phyloP scores from a whole-genome alignment of 2,329 filamentous ascomycete species.

The Verticillium albo-atrum region DNA sequence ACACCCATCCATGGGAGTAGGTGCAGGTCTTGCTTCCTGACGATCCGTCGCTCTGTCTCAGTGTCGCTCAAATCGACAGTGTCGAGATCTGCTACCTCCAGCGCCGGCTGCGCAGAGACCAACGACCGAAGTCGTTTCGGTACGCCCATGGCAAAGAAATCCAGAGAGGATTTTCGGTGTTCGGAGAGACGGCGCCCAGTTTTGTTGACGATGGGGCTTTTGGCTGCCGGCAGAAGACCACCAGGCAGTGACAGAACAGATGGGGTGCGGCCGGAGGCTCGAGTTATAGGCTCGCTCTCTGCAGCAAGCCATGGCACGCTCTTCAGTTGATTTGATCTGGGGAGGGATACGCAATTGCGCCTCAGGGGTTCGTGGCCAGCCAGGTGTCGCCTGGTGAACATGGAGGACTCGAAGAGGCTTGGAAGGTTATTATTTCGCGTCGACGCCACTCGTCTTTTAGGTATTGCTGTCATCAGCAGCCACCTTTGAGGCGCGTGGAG shows the following conservation, averaged over 20 bases:
- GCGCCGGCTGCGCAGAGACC: slow-evolving; percentile 13
- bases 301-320: not conserved
- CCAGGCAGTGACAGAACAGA: not conserved
- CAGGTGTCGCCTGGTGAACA: not conserved
- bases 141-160: not conserved
- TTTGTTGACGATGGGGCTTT: not conserved
- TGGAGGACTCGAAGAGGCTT: not conserved
- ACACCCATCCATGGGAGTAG: slow-evolving; percentile 24
- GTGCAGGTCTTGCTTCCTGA: slow-evolving; percentile 22
- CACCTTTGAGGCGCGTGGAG: not conserved
- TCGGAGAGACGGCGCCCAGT: not conserved
- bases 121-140: not conserved
- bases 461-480: not conserved
- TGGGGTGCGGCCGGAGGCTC: not conserved
- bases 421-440: not conserved
- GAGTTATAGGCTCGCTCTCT: not conserved
- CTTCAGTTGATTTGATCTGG: not conserved
- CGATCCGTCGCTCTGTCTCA: slow-evolving; percentile 22
- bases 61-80: slow-evolving; percentile 22
- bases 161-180: not conserved
- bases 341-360: not conserved
- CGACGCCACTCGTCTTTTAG: too few relatives aligned
- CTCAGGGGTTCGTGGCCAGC: not conserved
- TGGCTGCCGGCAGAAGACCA: too few relatives aligned
- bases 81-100: slow-evolving; percentile 21